These are phyloP conservation scores for Hordeum vulgare DNA, from an alignment of 176 grass and related monocot genomes.

Conservation along the genomic window DNA sequence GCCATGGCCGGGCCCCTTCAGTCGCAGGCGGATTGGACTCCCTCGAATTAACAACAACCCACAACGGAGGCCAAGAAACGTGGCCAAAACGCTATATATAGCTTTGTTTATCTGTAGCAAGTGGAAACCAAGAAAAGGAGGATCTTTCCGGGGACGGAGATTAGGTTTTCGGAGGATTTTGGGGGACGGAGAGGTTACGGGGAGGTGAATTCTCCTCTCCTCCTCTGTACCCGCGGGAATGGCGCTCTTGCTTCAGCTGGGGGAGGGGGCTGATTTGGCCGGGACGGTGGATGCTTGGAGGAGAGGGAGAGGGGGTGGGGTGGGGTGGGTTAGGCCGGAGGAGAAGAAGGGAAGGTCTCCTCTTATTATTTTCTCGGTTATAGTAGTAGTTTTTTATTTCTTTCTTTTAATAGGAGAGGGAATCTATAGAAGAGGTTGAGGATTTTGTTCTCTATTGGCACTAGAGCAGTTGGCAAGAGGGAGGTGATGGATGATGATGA, in stretches of 20 bases:
- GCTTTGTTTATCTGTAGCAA: slow-evolving; percentile 18
- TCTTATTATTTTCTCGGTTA: background rate
- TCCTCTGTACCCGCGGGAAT: slow-evolving; percentile 26
- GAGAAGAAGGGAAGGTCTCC: background rate
- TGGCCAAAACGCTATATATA: slow-evolving; percentile 31
- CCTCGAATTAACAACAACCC: slow-evolving; percentile 17
- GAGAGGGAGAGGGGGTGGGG: background rate
- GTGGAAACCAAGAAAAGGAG: slow-evolving; percentile 34
- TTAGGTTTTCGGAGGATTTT: slow-evolving; percentile 27
- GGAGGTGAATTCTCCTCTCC: slow-evolving; percentile 20
- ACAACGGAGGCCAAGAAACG: slow-evolving; percentile 25
- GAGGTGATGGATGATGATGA: background rate
- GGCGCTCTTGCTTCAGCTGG: background rate
- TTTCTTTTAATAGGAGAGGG: slow-evolving; percentile 20
- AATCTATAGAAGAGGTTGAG: slow-evolving; percentile 23
- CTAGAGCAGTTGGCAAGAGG: slow-evolving; percentile 15
- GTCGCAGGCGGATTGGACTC: slow-evolving; percentile 23
- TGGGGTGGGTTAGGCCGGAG: slow-evolving; percentile 12
- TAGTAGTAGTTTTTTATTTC: background rate
- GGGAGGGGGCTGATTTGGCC: slow-evolving; percentile 19
- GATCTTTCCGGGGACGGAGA: slow-evolving; percentile 30
- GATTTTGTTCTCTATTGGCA: slow-evolving; percentile 33
- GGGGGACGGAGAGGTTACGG: background rate
- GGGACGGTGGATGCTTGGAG: background rate
- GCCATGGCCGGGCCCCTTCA: slow-evolving; percentile 30